phyloP scores from a whole-genome alignment of 2,329 filamentous ascomycete species.

The Xenoacremonium recifei region DNA sequence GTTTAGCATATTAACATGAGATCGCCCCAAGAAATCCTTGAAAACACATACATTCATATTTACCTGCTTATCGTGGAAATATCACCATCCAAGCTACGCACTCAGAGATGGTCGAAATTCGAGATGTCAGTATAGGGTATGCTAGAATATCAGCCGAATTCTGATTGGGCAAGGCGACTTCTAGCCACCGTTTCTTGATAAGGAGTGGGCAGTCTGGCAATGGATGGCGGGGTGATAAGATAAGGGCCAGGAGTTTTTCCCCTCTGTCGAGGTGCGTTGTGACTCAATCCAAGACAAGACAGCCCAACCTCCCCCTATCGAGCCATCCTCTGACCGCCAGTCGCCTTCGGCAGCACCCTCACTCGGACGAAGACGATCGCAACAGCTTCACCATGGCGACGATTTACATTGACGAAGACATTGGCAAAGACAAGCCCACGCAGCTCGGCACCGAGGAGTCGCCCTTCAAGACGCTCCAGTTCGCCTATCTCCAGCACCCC shows the following conservation, averaged over 20 bases:
- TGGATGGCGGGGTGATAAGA: not conserved
- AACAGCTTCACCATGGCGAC: conserved; percentile 29
- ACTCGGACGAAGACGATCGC: no score
- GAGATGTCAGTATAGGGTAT: no score
- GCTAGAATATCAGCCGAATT: no score
- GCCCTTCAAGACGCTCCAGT: conserved; percentile 79
- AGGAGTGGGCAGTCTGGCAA: no score
- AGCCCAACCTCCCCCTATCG: not conserved
- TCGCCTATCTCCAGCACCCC: conserved; percentile 61
- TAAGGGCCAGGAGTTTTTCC: not conserved
- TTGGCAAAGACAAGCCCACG: conserved; percentile 68
- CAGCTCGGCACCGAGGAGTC: conserved; percentile 67
- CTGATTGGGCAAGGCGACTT: no score
- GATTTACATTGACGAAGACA: conserved; percentile 68
- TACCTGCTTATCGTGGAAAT: no score
- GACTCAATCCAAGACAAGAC: not conserved
- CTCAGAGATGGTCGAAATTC: no score
- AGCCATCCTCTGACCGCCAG: not conserved
- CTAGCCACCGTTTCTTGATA: no score
- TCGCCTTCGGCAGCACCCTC: not conserved
- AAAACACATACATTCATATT: no score
- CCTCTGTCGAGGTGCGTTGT: not conserved
- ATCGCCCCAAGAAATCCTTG: no score
- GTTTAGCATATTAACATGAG: no score
- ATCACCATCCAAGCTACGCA: no score